These are phyloP conservation scores for Funneliformis geosporum DNA, from an alignment of 192 early-diverging fungal genomes.

Conservation along the genomic window DNA sequence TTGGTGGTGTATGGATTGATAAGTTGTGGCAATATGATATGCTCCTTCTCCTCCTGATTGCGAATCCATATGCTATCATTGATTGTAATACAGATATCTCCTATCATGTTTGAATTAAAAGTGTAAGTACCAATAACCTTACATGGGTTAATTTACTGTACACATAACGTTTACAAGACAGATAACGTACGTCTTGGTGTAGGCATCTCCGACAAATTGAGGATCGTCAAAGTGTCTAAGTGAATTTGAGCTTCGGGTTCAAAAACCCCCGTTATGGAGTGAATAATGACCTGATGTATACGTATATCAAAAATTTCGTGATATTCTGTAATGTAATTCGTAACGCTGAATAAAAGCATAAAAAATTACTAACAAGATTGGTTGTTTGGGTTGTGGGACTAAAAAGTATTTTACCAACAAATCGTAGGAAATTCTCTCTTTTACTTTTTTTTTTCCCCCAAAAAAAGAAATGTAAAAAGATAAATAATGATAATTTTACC, in stretches of 20 bases:
- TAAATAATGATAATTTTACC: conserved; percentile 6
- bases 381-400: not conserved
- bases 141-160: not conserved
- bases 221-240: conserved; percentile 17
- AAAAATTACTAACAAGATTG: conserved; percentile 3
- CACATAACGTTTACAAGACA: not conserved
- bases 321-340: not conserved
- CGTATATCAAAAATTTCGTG: conserved; percentile 25
- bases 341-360: not conserved
- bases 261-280: conserved; percentile 17
- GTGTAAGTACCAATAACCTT: not conserved
- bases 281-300: not conserved
- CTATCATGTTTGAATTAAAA: conserved; percentile 26
- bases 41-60: not conserved
- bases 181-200: conserved; percentile 28
- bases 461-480: not conserved
- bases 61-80: conserved; percentile 23
- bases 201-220: conserved; percentile 23
- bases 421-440: not conserved
- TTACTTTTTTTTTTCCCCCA: not conserved
- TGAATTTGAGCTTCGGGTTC: conserved; percentile 31
- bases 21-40: conserved; percentile 2
- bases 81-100: conserved; percentile 19
- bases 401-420: not conserved
- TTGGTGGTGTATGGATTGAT: not conserved